Base-by-base conservation (phyloP, 1,139 yeast genomes). In the Candida sanyaensis region DNA sequence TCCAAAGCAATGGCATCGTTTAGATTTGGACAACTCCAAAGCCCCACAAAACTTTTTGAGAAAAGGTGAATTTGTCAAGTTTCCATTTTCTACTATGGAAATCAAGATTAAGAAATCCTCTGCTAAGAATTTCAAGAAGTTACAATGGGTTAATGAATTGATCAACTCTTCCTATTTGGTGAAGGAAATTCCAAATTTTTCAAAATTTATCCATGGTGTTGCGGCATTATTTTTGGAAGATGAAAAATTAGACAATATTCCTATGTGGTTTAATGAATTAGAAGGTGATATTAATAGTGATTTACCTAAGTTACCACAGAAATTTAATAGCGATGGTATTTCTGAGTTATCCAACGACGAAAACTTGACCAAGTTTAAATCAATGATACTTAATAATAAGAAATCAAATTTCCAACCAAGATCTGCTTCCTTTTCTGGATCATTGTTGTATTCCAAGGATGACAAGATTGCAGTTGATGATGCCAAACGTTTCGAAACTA, bases 251-350 rank as follows among this genome's bases (percentile, higher is more conserved):
- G 97, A 91, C 61, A 84, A 86, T 54, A 75, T 93, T 55, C 99
- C 99, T 46, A 88, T 90, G 66, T 93, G 99, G 99, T 78, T 90
- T 58, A 90, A 95, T 53, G 97, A 92, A 54, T 74, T 93, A 58
- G 98, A 93, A 62, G 61, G 66, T 33, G 96, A 88, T 60, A 80
- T 58, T 68, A 48, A 44, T 44, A 50, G 52, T 32, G 54, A 52
- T 37, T 45, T 55, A 31, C 53, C 57, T 45, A 65, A 73, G 46
- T 70, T 71, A 47, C 60, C 64, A 45, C 37, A 46, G 8, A 45
- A 37, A 28, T 36, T 36, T 12, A 50, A 42, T 30, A 46, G 48
- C 41, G 45, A 45, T 6, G 49, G 47, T 31, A 45, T 50, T 9
- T 41, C 50, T 34, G 50, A 52, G 38, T 51, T 55, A 37, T 46